phyloP scores from a whole-genome alignment of 2,329 filamentous ascomycete genomes.

The Diaporthe sp. region DNA sequence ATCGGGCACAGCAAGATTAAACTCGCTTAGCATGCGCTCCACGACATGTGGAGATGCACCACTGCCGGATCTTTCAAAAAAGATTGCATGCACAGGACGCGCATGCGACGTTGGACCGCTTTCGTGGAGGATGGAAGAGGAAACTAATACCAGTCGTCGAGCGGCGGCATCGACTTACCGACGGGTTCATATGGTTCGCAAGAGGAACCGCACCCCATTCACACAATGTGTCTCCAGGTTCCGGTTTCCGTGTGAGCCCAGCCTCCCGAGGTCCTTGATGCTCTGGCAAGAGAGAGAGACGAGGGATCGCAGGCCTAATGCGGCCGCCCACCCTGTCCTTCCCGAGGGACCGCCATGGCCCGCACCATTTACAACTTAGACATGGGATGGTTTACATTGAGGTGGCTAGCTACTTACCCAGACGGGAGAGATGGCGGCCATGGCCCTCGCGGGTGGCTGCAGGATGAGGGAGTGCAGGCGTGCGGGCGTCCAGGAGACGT shows the following conservation, averaged over 20 bases:
- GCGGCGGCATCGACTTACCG: neutral
- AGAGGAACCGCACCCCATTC: neutral
- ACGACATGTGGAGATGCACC: slow-evolving; percentile 15
- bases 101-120: slow-evolving; percentile 38
- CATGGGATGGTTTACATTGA: slow-evolving; percentile 2
- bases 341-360: slow-evolving; percentile 32
- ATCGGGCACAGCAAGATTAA: slow-evolving; percentile 27
- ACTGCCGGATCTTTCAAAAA: slow-evolving; percentile 32
- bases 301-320: slow-evolving; percentile 29
- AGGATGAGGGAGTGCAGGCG: neutral
- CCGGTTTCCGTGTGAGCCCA: neutral
- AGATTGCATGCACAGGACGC: slow-evolving; percentile 24
- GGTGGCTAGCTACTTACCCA: slow-evolving; percentile 3
- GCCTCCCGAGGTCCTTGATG: neutral
- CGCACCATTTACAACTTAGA: slow-evolving; percentile 25
- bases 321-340: slow-evolving; percentile 33
- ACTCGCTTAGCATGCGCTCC: slow-evolving; percentile 40
- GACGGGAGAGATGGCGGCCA: slow-evolving; percentile 30
- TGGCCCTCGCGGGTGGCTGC: slow-evolving; percentile 39
- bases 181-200: neutral
- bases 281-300: neutral
- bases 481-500: neutral
- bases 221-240: neutral
- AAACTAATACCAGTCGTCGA: neutral
- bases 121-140: neutral